These are phyloP conservation scores for Auricularia heimuer DNA, from an alignment of 768 basidiomycete species.

Conservation along the genomic window DNA sequence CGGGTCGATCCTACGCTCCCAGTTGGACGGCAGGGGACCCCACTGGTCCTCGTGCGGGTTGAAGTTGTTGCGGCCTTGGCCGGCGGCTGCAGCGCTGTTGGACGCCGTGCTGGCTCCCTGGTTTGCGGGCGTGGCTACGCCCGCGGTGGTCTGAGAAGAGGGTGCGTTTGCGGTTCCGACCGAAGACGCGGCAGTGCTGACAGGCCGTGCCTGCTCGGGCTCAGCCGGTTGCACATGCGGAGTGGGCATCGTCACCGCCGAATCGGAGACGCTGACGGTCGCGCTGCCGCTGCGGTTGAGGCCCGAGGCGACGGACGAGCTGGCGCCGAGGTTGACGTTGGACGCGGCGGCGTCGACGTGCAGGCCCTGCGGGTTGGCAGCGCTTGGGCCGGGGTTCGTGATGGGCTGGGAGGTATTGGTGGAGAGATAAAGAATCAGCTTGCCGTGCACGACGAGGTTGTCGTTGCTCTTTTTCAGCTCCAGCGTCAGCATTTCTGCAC, in stretches of 20 bases:
- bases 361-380: constrained; percentile 16
- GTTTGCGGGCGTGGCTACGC: constrained; percentile 14
- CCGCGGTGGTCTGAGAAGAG: constrained; percentile 9
- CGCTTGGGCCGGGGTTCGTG: constrained; percentile 71
- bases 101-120: constrained; percentile 10
- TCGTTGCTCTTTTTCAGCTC: constrained; percentile 99
- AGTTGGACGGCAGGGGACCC: constrained; percentile 81
- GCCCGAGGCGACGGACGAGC: neutral
- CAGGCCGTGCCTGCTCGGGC: neutral
- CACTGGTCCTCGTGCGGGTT: constrained; percentile 93
- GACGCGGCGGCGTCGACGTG: neutral
- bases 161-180: constrained; percentile 3
- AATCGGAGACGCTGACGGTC: neutral
- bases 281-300: constrained; percentile 2
- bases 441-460: constrained; percentile 94
- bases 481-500: constrained; percentile 85
- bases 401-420: constrained; percentile 84
- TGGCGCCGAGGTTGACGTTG: constrained; percentile 1
- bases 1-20: constrained; percentile 97
- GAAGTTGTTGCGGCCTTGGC: constrained; percentile 57
- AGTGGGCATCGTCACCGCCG: neutral
- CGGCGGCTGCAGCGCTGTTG: constrained; percentile 21
- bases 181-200: constrained; percentile 3
- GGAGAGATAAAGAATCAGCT: constrained; percentile 91
- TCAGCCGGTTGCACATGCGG: neutral